Percentiles rank a stretch among this genome's conserved stretches.
Conservation (phyloP, 495 filamentous ascomycete species). For the Immersiella caudata region DNA sequence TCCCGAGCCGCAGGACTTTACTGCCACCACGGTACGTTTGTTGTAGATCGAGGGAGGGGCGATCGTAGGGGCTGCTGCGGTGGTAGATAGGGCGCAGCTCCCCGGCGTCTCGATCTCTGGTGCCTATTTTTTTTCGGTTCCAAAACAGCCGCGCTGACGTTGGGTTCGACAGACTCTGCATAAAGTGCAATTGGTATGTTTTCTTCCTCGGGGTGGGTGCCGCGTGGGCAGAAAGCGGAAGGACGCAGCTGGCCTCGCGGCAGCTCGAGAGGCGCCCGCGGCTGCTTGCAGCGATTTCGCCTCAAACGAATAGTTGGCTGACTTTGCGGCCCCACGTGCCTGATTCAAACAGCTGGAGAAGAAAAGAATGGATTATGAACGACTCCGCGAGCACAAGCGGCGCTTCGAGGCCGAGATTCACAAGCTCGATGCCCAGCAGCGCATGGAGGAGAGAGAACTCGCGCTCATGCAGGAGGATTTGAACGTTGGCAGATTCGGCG, state of each 20-base stretch:
- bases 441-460: constrained; percentile 78
- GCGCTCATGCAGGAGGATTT: constrained; percentile 78
- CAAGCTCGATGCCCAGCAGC: constrained; percentile 78
- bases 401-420: constrained; percentile 87
- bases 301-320: constrained; percentile 22
- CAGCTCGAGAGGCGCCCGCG: background rate
- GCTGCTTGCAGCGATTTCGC: constrained; percentile 1
- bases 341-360: constrained; percentile 73
- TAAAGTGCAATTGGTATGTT: constrained; percentile 63
- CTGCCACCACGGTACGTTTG: constrained; percentile 45
- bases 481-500: constrained; percentile 48
- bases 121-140: background rate
- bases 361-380: constrained; percentile 85
- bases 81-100: background rate
- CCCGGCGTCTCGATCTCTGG: background rate
- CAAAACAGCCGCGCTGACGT: constrained; percentile 23
- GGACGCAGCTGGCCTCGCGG: background rate
- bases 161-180: constrained; percentile 49
- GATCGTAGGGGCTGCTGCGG: background rate
- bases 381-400: constrained; percentile 79
- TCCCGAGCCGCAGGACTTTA: constrained; percentile 48
- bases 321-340: constrained; percentile 19
- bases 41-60: background rate
- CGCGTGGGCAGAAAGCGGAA: background rate
- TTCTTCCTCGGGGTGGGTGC: constrained; percentile 22